Base-by-base conservation (phyloP, 2,329 filamentous ascomycete genomes). In the Ascochyta rabiei region DNA sequence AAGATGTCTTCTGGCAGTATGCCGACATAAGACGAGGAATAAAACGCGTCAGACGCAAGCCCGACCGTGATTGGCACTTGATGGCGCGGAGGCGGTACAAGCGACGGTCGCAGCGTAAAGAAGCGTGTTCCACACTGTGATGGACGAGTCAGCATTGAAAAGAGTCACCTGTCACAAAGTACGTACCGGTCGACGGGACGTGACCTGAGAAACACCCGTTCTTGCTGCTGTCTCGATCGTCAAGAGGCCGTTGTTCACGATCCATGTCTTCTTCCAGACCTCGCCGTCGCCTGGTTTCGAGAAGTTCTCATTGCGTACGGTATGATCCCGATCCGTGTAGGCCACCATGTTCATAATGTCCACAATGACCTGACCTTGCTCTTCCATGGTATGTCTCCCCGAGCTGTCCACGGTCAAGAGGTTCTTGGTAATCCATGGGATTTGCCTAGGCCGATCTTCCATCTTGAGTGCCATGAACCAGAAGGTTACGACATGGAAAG, bases 401-500 rank as follows among this genome's bases (percentile, higher is more conserved):
- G 88, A 84, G 21, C 84, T 83, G 67, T 96, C 91, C 8, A 84
- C 88, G 64, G 93, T 93, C 9, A 85, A 80, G 12, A 99, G 82
- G 60, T 91, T 91, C 68, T 89, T 91, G 10, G 90, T 89, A 60
- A 99, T 96, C 90, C 91, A 96, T 24, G 87, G 86, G 46, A 97
- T 92, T 62, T 96, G 88, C 57, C 86, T 90, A 30, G 88, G 85
- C 45, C 95, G 87, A 70, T 97, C 92, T 33, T 88, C 85, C 46
- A 96, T 82, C 68, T 91, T 93, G 64, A 99, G 75, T 1, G 92
- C 90, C 63, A 99, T 82, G 72, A 98, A 99, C 95, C 95, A 99
- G 71, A 96, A 97, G 1, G 92, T 89, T 62, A 99, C 93, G 64
- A 96, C 91, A 72, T 98, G 93, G 71, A 96, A 96, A 8, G 93